Base-by-base conservation (phyloP, 345 rosid genomes). In the Abelmoschus esculentus region DNA sequence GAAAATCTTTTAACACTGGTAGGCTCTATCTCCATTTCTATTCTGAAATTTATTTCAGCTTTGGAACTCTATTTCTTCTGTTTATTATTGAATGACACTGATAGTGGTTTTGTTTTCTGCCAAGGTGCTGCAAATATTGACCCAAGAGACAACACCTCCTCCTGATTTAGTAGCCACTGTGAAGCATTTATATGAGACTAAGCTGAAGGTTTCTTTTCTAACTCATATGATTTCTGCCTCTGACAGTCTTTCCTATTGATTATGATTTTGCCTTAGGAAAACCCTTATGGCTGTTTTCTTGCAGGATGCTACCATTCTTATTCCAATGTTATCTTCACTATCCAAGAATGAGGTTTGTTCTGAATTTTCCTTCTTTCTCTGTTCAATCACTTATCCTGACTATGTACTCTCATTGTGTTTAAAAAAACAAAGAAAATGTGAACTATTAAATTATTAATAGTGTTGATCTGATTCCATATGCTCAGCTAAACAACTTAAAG, bases 281-380 rank as follows among this genome's bases (percentile, higher is more conserved):
- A 42, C 63, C 66, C 70, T 75, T 72, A 47, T 34, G 57, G n/a
- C 14, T 28, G n/a, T 67, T 80, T 22, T 73, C 67, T 71, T 85
- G 84, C 88, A 95, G 99, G 99, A 95, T 80, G 99, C 87, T 75
- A 84, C 91, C 31, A 86, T 95, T 73, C 91, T 95, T 61, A 90
- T 95, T 79, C 99, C 99, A 66, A 85, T 95, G 86, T 81, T 95
- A 73, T 84, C 96, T 76, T 95, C 96, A 65, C 89, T 95, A 63
- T 83, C 99, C 50, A 95, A 91, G 80, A 83, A 82, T 47, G 99
- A 91, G 99, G 99, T 95, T 52, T 70, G 70, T 71, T 72, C 74
- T 69, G 13, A 26, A 28, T 46, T 38, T 71, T 71, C 75, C 6
- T 54, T 40, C 36, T 70, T 57, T 57, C 36, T 31, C 8, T 58